A percentile compares a stretch with the other conserved stretches of the same genome.
Evolutionary conservation across 2,329 filamentous ascomycete genomes (phyloP).

Genomic region (Paracoccidioides lutzii): DNA sequence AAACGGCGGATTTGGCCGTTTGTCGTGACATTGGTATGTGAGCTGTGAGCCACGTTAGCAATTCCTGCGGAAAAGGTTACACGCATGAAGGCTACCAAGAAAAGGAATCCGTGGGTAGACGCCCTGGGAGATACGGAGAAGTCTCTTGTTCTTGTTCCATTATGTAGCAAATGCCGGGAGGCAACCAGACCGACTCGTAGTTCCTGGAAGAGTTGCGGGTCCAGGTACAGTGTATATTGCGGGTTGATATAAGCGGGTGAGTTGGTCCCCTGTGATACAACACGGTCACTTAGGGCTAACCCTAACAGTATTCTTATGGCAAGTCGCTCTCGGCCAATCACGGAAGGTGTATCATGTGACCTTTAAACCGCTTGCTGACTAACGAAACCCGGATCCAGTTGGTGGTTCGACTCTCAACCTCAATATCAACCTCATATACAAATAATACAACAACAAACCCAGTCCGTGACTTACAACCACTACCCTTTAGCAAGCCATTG

Average conservation of each 20-base stretch:
- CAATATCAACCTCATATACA: constrained; percentile 1
- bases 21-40: constrained; percentile 1
- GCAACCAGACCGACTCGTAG: neutral
- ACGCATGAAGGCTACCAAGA: neutral
- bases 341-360: neutral
- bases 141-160: neutral
- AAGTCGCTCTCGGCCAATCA: neutral
- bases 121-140: neutral
- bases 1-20: constrained; percentile 1
- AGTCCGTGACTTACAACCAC: neutral
- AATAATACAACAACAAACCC: neutral
- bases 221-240: neutral
- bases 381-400: constrained; percentile 1
- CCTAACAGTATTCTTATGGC: neutral
- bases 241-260: neutral
- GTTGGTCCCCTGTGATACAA: neutral
- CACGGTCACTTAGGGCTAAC: constrained; percentile 1
- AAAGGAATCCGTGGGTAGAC: neutral
- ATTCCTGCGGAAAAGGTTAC: neutral
- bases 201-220: neutral
- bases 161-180: neutral
- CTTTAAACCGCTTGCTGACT: neutral
- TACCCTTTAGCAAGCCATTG: neutral
- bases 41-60: constrained; percentile 2
- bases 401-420: neutral